Evolutionary conservation across 2,329 filamentous ascomycete genomes (phyloP).

Genomic region (Aspergillus tamarii): DNA sequence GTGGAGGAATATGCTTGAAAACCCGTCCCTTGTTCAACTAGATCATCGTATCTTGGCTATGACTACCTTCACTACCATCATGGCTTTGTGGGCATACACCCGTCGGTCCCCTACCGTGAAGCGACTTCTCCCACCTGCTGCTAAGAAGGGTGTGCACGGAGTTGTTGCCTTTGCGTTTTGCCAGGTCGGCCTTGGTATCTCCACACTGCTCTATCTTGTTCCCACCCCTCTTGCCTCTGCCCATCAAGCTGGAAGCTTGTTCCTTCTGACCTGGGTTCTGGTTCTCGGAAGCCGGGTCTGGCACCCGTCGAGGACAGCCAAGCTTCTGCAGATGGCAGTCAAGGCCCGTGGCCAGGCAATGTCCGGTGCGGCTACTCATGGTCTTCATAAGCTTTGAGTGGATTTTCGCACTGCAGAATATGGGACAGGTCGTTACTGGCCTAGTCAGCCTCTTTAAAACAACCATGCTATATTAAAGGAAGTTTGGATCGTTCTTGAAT

Average conservation of each 20-base stretch:
- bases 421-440: background rate
- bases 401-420: background rate
- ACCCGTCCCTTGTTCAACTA: slow-evolving; percentile 91
- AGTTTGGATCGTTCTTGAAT: slow-evolving; percentile 1
- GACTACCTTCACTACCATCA: slow-evolving; percentile 80
- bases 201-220: slow-evolving; percentile 90
- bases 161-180: slow-evolving; percentile 80
- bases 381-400: slow-evolving; percentile 22
- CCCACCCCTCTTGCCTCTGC: slow-evolving; percentile 84
- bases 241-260: slow-evolving; percentile 89
- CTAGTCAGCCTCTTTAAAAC: background rate
- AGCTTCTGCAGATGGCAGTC: slow-evolving; percentile 56
- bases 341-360: slow-evolving; percentile 37
- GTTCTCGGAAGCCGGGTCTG: slow-evolving; percentile 78
- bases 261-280: slow-evolving; percentile 78
- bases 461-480: background rate
- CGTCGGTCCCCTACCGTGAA: slow-evolving; percentile 69
- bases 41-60: slow-evolving; percentile 92
- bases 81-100: slow-evolving; percentile 80
- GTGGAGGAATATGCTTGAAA: slow-evolving; percentile 98
- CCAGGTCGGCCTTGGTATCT: slow-evolving; percentile 86
- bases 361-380: slow-evolving; percentile 28
- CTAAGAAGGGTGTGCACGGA: slow-evolving; percentile 71
- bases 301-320: slow-evolving; percentile 68
- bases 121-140: slow-evolving; percentile 57